These are phyloP conservation scores for Serendipita sp. DNA, from an alignment of 768 basidiomycete species.

Conservation along the genomic window DNA sequence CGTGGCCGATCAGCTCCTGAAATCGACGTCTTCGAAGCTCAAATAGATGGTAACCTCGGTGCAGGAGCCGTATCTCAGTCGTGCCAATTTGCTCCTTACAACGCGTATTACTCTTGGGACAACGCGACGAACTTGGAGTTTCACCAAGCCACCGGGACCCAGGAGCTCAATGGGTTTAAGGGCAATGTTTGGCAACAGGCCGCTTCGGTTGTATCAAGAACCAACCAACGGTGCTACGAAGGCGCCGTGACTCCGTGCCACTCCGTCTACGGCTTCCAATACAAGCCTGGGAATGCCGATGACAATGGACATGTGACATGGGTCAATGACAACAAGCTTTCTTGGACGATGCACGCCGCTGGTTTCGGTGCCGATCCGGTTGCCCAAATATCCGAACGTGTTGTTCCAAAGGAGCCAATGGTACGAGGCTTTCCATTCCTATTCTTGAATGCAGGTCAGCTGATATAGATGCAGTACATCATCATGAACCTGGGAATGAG, in stretches of 20 bases:
- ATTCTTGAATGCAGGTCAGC: not conserved
- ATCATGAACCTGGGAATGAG: constrained; percentile 78
- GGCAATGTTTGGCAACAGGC: constrained; percentile 67
- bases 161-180: constrained; percentile 46
- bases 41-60: constrained; percentile 36
- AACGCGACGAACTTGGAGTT: constrained; percentile 34
- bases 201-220: constrained; percentile 40
- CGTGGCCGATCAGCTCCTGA: constrained; percentile 71
- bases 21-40: constrained; percentile 83
- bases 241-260: constrained; percentile 25
- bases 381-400: constrained; percentile 41
- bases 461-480: constrained; percentile 37
- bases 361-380: constrained; percentile 50
- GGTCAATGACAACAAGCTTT: constrained; percentile 45
- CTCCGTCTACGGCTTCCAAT: constrained; percentile 55
- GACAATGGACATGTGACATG: constrained; percentile 70
- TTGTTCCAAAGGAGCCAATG: constrained; percentile 87
- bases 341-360: constrained; percentile 56
- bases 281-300: constrained; percentile 52
- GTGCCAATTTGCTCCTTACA: constrained; percentile 66
- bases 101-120: constrained; percentile 47
- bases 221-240: constrained; percentile 36
- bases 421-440: constrained; percentile 26
- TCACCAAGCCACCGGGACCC: constrained; percentile 34
- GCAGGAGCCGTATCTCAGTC: constrained; percentile 64